A percentile compares a stretch with the other conserved stretches of the same genome.
phyloP scores from a whole-genome alignment of 352 stramenopile species.

The Pythium aphanidermatum region DNA sequence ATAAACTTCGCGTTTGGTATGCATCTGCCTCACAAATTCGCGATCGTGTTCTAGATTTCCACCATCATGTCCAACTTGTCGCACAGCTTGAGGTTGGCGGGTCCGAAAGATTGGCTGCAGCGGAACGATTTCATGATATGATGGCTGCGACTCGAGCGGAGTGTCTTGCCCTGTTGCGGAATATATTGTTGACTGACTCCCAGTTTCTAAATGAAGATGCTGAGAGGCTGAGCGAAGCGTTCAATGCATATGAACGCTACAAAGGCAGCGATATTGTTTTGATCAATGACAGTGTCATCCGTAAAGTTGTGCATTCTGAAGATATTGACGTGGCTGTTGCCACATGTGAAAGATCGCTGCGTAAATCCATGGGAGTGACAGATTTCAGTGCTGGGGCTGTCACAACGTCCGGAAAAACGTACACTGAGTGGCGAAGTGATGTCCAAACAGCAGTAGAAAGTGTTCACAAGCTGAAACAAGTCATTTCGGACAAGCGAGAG shows the following conservation, averaged over 20 bases:
- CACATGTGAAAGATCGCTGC: constrained; percentile 26
- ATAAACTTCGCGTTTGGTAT: constrained; percentile 26
- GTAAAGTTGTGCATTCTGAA: constrained; percentile 29
- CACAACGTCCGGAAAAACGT: constrained; percentile 29
- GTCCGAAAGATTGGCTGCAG: constrained; percentile 21
- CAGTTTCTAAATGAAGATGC: constrained; percentile 59
- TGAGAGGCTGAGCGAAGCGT: constrained; percentile 34
- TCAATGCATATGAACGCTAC: constrained; percentile 23
- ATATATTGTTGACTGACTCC: constrained; percentile 48
- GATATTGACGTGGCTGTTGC: constrained; percentile 32
- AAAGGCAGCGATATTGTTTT: constrained; percentile 29
- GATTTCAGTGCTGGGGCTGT: constrained; percentile 38
- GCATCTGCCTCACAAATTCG: constrained; percentile 23
- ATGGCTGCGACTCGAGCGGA: constrained; percentile 32
- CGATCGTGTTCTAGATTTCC: constrained; percentile 29
- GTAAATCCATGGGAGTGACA: constrained; percentile 33
- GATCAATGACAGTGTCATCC: constrained; percentile 31
- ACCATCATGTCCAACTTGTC: constrained; percentile 26
- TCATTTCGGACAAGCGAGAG: constrained; percentile 28
- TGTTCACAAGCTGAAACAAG: constrained; percentile 27
- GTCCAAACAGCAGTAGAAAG: constrained; percentile 24
- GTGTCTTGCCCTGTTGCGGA: constrained; percentile 34
- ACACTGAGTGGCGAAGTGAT: constrained; percentile 43
- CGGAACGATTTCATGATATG: constrained; percentile 34
- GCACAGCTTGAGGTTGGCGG: constrained; percentile 19